These are phyloP conservation scores for Penicillium sp. DNA, from an alignment of 2,329 filamentous ascomycete species.

Conservation along the genomic window DNA sequence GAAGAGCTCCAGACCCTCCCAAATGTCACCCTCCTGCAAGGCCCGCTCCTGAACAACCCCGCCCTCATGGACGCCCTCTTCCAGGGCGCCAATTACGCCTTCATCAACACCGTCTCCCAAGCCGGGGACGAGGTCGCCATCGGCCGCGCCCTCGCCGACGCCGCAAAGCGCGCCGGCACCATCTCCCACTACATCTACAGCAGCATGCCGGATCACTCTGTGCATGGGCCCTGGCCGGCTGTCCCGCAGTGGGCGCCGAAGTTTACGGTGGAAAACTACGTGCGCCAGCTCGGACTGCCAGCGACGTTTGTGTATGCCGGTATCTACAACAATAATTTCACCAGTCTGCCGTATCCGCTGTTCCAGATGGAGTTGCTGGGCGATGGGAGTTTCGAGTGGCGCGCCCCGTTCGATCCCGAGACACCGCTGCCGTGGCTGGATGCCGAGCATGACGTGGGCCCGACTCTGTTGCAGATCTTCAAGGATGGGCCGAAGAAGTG, in stretches of 20 bases:
- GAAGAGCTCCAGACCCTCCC: constrained; percentile 80
- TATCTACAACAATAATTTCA: constrained; percentile 99
- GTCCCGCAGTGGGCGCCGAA: constrained; percentile 91
- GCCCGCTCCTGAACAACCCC: constrained; percentile 69
- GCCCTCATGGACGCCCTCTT: constrained; percentile 77
- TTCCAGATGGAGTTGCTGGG: constrained; percentile 90
- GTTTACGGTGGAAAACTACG: constrained; percentile 88
- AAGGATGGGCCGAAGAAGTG: constrained; percentile 88
- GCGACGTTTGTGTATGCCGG: constrained; percentile 94
- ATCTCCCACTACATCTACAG: constrained; percentile 94
- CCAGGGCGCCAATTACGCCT: constrained; percentile 80
- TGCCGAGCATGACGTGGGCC: constrained; percentile 92
- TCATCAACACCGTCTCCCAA: constrained; percentile 97
- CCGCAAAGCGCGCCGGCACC: constrained; percentile 74
- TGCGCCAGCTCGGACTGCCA: constrained; percentile 77
- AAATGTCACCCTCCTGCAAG: constrained; percentile 73
- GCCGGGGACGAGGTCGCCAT: constrained; percentile 85
- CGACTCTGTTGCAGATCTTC: constrained; percentile 88
- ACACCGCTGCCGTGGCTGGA: constrained; percentile 92
- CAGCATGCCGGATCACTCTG: constrained; percentile 92
- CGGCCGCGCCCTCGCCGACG: constrained; percentile 83
- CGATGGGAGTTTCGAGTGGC: constrained; percentile 88
- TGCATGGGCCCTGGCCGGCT: constrained; percentile 79
- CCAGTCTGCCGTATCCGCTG: constrained; percentile 83
- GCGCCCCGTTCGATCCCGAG: constrained; percentile 88